A percentile compares a stretch with the other conserved stretches of the same genome.
Evolutionary conservation across 2,329 filamentous ascomycete species (phyloP).

Genomic region (Chaetomiaceae sp.): DNA sequence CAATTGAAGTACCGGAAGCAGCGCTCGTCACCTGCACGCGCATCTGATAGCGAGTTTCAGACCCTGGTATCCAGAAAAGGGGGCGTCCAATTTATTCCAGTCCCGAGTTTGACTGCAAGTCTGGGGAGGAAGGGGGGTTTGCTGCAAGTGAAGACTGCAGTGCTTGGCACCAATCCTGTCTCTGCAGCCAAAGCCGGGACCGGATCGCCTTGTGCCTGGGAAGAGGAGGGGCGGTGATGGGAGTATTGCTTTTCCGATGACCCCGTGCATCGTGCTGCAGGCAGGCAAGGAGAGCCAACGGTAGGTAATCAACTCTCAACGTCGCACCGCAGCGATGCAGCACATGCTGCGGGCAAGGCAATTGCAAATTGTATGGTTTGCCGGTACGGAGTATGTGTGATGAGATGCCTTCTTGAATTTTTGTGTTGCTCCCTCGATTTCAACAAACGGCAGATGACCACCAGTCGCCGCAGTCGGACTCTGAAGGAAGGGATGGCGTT

Average conservation of each 20-base stretch:
- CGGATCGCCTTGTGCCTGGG: too few species aligned
- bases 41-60: conserved; percentile 8
- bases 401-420: background rate
- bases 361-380: too few species aligned
- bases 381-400: too few species aligned
- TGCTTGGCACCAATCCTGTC: too few species aligned
- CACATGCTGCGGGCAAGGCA: background rate
- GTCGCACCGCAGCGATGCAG: background rate
- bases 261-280: conserved; percentile 3
- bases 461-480: background rate
- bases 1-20: conserved; percentile 5
- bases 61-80: background rate
- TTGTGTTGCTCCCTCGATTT: too few species aligned
- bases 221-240: too few species aligned
- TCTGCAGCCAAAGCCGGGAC: too few species aligned
- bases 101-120: too few species aligned
- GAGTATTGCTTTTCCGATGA: background rate
- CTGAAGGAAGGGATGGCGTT: background rate
- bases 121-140: too few species aligned
- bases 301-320: background rate
- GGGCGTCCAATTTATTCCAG: conserved; percentile 1
- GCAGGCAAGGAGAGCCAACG: background rate
- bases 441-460: background rate
- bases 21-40: background rate
- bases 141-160: too few species aligned